Evolutionary conservation across 192 early-diverging fungal genomes (phyloP).

Genomic region (Gonapodya prolifera): DNA sequence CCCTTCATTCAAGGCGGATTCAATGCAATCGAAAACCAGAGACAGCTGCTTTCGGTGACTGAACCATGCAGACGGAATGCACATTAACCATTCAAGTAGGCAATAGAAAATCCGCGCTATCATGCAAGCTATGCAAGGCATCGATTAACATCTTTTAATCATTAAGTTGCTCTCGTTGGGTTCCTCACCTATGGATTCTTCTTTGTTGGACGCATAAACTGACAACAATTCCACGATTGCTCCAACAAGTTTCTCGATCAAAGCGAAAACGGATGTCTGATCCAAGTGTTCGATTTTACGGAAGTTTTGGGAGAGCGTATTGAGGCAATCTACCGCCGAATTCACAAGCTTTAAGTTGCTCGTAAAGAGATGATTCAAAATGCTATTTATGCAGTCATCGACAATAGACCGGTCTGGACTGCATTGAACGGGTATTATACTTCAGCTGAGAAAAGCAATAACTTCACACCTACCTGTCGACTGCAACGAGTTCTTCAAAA

Average conservation of each 20-base stretch:
- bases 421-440: background rate
- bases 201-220: background rate
- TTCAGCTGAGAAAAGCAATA: background rate
- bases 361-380: constrained; percentile 56
- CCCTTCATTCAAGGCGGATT: constrained; percentile 28
- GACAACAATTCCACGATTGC: constrained; percentile 52
- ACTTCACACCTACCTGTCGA: background rate
- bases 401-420: constrained; percentile 15
- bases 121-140: constrained; percentile 23
- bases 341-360: constrained; percentile 42
- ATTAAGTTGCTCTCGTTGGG: too few species aligned
- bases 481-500: background rate
- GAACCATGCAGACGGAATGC: constrained; percentile 40
- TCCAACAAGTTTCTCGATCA: constrained; percentile 52
- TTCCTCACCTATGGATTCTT: background rate
- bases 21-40: constrained; percentile 60
- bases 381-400: constrained; percentile 44
- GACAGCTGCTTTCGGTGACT: constrained; percentile 45
- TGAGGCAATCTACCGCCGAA: constrained; percentile 51
- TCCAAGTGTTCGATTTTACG: constrained; percentile 38
- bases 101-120: constrained; percentile 56
- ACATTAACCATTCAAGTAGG: constrained; percentile 66
- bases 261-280: constrained; percentile 33
- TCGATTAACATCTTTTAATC: too few species aligned
- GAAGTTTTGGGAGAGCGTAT: constrained; percentile 43